Conservation (phyloP, 2,329 filamentous ascomycete species). For the Fusarium sp. region DNA sequence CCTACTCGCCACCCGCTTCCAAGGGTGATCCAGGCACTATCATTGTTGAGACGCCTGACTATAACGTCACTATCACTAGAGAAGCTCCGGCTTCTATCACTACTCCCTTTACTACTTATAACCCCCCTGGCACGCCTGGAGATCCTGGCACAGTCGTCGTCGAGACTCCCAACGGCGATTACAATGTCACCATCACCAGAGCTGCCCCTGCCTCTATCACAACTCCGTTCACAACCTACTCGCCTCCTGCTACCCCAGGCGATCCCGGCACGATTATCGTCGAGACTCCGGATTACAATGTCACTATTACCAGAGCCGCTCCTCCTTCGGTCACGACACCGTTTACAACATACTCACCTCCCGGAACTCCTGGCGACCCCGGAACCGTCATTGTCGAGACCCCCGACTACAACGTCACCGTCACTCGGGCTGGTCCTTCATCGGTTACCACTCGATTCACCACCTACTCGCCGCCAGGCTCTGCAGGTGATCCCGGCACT, state of each 20-base stretch:
- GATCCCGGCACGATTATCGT: slow-evolving; percentile 28
- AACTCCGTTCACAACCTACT: slow-evolving; percentile 22
- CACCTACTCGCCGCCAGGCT: slow-evolving; percentile 8
- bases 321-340: background rate
- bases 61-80: slow-evolving; percentile 24
- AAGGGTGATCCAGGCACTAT: slow-evolving; percentile 24
- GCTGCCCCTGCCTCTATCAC: slow-evolving; percentile 23
- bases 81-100: slow-evolving; percentile 10
- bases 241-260: slow-evolving; percentile 3
- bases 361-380: background rate
- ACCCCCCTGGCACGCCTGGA: slow-evolving; percentile 12
- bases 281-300: slow-evolving; percentile 4
- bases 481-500: slow-evolving; percentile 25
- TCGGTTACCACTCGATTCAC: background rate
- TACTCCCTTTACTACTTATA: slow-evolving; percentile 6
- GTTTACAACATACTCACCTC: slow-evolving; percentile 1
- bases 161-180: slow-evolving; percentile 12
- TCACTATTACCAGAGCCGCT: background rate
- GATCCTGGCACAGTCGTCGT: slow-evolving; percentile 24
- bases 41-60: slow-evolving; percentile 23
- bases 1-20: slow-evolving; percentile 10
- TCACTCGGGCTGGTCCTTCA: background rate
- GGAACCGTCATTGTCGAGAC: slow-evolving; percentile 9
- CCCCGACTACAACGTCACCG: slow-evolving; percentile 16
- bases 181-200: slow-evolving; percentile 21